Conservation (phyloP, 345 rosid species). For the Ceriops zippeliana region DNA sequence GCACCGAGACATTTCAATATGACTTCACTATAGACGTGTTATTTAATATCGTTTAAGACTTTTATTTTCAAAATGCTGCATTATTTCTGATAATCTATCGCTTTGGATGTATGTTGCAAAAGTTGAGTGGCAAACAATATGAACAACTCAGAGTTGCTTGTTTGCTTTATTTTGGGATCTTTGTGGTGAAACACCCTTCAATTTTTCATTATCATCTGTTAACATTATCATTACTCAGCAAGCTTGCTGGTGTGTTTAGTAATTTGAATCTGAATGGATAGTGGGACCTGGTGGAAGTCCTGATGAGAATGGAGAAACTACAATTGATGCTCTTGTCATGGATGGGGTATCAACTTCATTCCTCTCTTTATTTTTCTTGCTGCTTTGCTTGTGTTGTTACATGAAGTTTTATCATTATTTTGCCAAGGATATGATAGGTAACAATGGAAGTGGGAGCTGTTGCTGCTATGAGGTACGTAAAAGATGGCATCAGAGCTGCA, state of each 20-base stretch:
- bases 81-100: too few species aligned
- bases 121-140: neutral
- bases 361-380: neutral
- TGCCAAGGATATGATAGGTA: conserved; percentile 61
- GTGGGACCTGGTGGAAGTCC: conserved; percentile 99
- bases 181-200: neutral
- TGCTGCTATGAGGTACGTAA: conserved; percentile 91
- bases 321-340: conserved; percentile 89
- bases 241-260: conserved; percentile 6
- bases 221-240: conserved; percentile 5
- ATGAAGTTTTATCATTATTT: conserved; percentile 21
- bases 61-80: too few species aligned
- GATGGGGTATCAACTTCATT: conserved; percentile 57
- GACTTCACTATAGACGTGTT: too few species aligned
- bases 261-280: conserved; percentile 29
- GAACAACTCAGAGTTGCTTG: neutral
- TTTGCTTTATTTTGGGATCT: neutral
- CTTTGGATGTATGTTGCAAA: neutral
- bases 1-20: too few species aligned
- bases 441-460: conserved; percentile 99
- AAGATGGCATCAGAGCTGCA: conserved; percentile 93
- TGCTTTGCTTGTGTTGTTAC: conserved; percentile 10
- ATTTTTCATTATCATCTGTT: neutral
- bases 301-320: conserved; percentile 89
- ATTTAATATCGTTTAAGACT: too few species aligned